Evolutionary conservation across 371 early-diverging fungal genomes (phyloP).

Genomic region (Quaeritorhiza haematococci): DNA sequence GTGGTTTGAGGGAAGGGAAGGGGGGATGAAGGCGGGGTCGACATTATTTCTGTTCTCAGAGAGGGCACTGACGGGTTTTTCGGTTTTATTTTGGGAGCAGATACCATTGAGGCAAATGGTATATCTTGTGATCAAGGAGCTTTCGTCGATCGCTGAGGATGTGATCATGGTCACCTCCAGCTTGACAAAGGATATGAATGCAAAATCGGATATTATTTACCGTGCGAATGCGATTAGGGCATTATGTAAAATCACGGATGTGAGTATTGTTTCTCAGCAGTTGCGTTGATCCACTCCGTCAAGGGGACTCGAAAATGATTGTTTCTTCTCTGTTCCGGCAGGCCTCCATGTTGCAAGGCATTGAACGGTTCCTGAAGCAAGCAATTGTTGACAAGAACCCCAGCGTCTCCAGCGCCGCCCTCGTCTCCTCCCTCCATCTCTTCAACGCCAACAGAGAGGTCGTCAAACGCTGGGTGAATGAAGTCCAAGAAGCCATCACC

Average conservation of each 20-base stretch:
- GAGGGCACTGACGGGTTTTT: neutral
- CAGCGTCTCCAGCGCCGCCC: slow-evolving; percentile 83
- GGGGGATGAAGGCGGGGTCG: no score
- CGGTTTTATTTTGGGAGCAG: slow-evolving; percentile 34
- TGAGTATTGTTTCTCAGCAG: slow-evolving; percentile 30
- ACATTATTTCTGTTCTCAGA: no score
- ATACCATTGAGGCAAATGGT: slow-evolving; percentile 90
- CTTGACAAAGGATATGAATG: slow-evolving; percentile 94
- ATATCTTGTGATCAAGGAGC: slow-evolving; percentile 94
- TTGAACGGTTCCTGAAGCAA: slow-evolving; percentile 94
- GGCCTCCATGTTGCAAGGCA: slow-evolving; percentile 89
- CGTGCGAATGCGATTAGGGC: slow-evolving; percentile 95
- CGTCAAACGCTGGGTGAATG: slow-evolving; percentile 83
- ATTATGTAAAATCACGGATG: slow-evolving; percentile 91
- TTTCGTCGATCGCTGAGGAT: slow-evolving; percentile 87
- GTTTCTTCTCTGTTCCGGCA: slow-evolving; percentile 26
- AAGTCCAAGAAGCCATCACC: slow-evolving; percentile 81
- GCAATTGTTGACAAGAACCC: slow-evolving; percentile 94
- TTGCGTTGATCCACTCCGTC: neutral
- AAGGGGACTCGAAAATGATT: no score
- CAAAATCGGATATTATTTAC: slow-evolving; percentile 73
- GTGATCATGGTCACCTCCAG: slow-evolving; percentile 96
- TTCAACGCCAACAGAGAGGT: slow-evolving; percentile 77
- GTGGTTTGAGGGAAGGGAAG: neutral
- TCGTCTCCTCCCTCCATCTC: slow-evolving; percentile 88